Evolutionary conservation across 306 rosid genomes (phyloP).

Genomic region (Acmispon strigosus): DNA sequence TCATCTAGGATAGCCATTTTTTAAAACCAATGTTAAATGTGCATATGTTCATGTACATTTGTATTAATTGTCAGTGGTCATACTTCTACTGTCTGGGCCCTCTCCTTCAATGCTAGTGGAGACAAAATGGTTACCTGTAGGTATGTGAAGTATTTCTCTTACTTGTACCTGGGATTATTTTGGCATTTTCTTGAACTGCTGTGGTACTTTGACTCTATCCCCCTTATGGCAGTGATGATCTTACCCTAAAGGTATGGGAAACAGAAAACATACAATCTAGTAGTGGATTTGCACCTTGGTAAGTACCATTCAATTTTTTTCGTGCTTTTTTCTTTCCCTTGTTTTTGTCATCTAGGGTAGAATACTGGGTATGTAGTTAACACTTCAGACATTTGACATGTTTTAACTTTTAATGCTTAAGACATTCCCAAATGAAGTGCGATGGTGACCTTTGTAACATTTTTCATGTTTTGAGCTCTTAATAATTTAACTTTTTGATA

Average conservation of each 20-base stretch:
- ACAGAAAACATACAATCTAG: constrained; percentile 54
- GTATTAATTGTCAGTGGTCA: constrained; percentile 68
- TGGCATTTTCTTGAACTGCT: constrained; percentile 13
- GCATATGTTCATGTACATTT: neutral
- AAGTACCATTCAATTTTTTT: constrained; percentile 22
- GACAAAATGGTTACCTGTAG: constrained; percentile 93
- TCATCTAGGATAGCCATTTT: constrained; percentile 1
- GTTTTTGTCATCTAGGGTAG: too few species aligned
- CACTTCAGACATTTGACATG: neutral
- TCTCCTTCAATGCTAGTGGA: constrained; percentile 69
- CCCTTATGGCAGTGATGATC: constrained; percentile 68
- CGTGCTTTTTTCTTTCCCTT: too few species aligned
- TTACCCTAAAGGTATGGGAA: constrained; percentile 85
- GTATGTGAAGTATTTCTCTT: constrained; percentile 31
- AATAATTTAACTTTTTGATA: too few species aligned
- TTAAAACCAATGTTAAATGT: neutral
- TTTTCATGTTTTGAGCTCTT: too few species aligned
- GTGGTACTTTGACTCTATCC: constrained; percentile 7
- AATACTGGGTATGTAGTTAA: neutral
- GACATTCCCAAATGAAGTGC: too few species aligned
- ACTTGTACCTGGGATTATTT: constrained; percentile 6
- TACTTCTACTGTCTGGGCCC: constrained; percentile 88
- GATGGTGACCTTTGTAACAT: too few species aligned
- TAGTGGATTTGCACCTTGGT: constrained; percentile 67
- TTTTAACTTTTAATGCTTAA: too few species aligned